Evolutionary conservation across 257 asterid genomes (phyloP).

Genomic region (Craterostigma plantagineum): DNA sequence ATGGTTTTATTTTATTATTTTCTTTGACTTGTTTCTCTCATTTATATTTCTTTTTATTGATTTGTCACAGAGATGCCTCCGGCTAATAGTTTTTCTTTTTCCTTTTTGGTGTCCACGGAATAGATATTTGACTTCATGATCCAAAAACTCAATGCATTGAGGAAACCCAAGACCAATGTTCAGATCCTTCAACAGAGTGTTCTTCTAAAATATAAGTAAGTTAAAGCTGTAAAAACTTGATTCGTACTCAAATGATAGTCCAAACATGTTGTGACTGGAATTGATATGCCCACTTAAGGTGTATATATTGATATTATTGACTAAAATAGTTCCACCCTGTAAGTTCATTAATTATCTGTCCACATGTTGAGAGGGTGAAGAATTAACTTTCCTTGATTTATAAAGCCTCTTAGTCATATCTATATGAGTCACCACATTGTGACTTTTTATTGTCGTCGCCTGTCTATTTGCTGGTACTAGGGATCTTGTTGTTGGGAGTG

Average conservation of each 20-base stretch:
- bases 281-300: not conserved
- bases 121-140: conserved; percentile 83
- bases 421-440: no score
- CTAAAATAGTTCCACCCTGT: no score
- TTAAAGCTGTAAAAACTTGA: conserved; percentile 8
- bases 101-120: conserved; percentile 12
- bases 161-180: conserved; percentile 96
- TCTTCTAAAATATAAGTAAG: conserved; percentile 95
- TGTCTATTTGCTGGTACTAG: no score
- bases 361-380: no score
- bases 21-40: not conserved
- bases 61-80: not conserved
- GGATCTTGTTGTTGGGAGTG: no score
- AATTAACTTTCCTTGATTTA: no score
- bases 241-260: conserved; percentile 1
- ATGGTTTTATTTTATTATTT: no score
- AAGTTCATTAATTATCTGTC: no score
- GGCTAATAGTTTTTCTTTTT: conserved; percentile 2
- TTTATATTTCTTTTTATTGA: conserved; percentile 1
- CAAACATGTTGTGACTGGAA: conserved; percentile 1
- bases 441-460: no score
- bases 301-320: no score
- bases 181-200: conserved; percentile 99
- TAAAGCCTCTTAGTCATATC: no score
- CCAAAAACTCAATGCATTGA: conserved; percentile 83